phyloP scores from a whole-genome alignment of 2,329 filamentous ascomycete genomes.

The Curvularia hawaiiensis region DNA sequence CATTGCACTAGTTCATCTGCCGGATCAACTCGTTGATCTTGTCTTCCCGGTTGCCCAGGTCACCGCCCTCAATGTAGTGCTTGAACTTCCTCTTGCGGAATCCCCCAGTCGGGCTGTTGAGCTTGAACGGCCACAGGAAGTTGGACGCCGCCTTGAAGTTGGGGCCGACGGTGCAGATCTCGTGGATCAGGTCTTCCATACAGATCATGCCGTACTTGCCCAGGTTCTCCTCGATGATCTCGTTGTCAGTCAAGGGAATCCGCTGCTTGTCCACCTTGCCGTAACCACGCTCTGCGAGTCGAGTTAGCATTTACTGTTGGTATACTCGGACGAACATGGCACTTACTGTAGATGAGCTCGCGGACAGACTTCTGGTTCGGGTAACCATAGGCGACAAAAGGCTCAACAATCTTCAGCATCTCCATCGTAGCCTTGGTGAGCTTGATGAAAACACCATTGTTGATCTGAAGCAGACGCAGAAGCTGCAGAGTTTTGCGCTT shows the following conservation, averaged over 20 bases:
- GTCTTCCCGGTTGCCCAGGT: slow-evolving; percentile 98
- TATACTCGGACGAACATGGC: slow-evolving; percentile 66
- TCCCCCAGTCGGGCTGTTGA: slow-evolving; percentile 95
- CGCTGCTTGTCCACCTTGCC: slow-evolving; percentile 99
- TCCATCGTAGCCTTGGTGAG: slow-evolving; percentile 96
- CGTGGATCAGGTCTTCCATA: slow-evolving; percentile 98
- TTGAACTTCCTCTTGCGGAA: slow-evolving; percentile 98
- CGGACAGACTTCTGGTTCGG: slow-evolving; percentile 99
- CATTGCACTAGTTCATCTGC: slow-evolving; percentile 89
- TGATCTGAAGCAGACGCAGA: slow-evolving; percentile 99
- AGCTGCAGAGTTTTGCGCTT: slow-evolving; percentile 99
- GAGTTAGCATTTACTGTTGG: slow-evolving; percentile 9
- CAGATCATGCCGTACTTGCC: slow-evolving; percentile 98
- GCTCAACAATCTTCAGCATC: slow-evolving; percentile 98
- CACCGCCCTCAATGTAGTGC: slow-evolving; percentile 98
- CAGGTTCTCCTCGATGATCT: slow-evolving; percentile 94
- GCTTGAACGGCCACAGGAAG: slow-evolving; percentile 99
- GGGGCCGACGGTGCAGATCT: slow-evolving; percentile 94
- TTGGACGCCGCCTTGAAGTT: slow-evolving; percentile 98
- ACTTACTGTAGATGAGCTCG: slow-evolving; percentile 99
- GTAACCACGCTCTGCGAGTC: slow-evolving; percentile 76
- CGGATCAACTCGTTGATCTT: slow-evolving; percentile 95
- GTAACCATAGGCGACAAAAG: slow-evolving; percentile 99
- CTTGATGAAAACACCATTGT: slow-evolving; percentile 98
- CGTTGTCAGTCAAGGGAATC: slow-evolving; percentile 94